Conservation (phyloP, 768 basidiomycete species). For the Lentinula raphanica region DNA sequence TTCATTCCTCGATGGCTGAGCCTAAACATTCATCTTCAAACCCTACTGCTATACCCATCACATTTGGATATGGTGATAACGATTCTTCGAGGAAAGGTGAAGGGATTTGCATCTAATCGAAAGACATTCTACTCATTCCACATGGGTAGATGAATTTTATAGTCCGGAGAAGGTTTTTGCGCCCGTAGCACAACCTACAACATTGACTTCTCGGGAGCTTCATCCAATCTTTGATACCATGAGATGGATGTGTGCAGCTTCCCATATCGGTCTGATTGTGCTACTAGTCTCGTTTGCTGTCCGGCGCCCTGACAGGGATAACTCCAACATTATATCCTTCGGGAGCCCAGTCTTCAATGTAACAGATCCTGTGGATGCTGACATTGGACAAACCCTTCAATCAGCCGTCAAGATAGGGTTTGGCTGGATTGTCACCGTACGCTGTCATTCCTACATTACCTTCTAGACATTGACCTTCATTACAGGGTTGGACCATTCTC, state of each 20-base stretch:
- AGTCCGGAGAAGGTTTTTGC: background rate
- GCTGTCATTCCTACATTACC: background rate
- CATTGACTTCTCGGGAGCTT: background rate
- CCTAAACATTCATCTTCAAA: background rate
- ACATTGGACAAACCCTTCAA: background rate
- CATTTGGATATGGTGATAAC: background rate
- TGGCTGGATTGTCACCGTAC: background rate
- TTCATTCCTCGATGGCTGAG: background rate
- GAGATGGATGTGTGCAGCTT: background rate
- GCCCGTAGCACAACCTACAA: background rate
- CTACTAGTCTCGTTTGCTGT: background rate
- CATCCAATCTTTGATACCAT: slow-evolving; percentile 2
- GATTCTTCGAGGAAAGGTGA: background rate
- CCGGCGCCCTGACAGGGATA: background rate
- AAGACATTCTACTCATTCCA: too few species aligned
- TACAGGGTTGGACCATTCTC: background rate
- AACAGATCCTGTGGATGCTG: background rate
- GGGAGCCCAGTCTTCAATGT: background rate
- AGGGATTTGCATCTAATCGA: too few species aligned
- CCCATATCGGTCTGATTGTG: background rate
- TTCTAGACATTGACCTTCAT: background rate
- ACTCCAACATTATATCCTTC: background rate
- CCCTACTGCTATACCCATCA: background rate
- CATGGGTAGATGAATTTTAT: background rate
- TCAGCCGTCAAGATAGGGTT: background rate